Evolutionary conservation across 2,329 filamentous ascomycete genomes (phyloP), one percentile per base, ranked within the genome.

Genomic region (Cercospora berteroae): DNA sequence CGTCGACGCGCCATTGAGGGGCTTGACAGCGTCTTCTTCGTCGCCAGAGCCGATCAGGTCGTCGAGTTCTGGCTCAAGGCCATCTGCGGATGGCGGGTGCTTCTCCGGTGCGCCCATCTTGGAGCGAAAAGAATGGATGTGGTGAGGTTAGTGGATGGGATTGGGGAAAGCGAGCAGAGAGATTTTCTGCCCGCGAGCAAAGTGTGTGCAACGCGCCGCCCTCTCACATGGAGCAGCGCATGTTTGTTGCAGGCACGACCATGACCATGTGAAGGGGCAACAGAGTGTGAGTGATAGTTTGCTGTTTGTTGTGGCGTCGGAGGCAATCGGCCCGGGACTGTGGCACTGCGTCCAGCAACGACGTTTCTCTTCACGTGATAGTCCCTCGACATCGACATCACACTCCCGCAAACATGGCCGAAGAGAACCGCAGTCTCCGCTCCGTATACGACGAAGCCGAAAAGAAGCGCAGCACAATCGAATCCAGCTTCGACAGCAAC

Each of bases 401-500:
- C 61, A 57, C 25, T 13, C 33, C 60, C 39, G 3, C 39, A 29
- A 69, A 57, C 31, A 81, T 80, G 79, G 81, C 81, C 71, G 81
- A 84, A 39, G 78, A 84, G 73, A 81, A 83, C 2, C 79, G 84
- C 72, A 88, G 79, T 71, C 83, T 90, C 29, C 82, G 84, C 59
- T 80, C 82, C 1, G 78, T 88, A 5, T 89, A 75, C 69, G 69
- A 68, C 25, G 74, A 75, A n/a, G 88, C 87, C 29, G 88, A 89
- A 71, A 77, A 77, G 25, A 82, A 84, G 64, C 85, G 87, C 60
- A 77, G 81, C 67, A 79, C 79, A 48, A 78, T 97, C 61, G 89
- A 92, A 71, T 81, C 81, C 64, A 83, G 86, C n/a, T 85, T 84
- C 72, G 87, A 91, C 75, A 86, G 87, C 66, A 90, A 87, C 72